phyloP scores from a whole-genome alignment of 208 protist species.

The Leishmania tarentolae region DNA sequence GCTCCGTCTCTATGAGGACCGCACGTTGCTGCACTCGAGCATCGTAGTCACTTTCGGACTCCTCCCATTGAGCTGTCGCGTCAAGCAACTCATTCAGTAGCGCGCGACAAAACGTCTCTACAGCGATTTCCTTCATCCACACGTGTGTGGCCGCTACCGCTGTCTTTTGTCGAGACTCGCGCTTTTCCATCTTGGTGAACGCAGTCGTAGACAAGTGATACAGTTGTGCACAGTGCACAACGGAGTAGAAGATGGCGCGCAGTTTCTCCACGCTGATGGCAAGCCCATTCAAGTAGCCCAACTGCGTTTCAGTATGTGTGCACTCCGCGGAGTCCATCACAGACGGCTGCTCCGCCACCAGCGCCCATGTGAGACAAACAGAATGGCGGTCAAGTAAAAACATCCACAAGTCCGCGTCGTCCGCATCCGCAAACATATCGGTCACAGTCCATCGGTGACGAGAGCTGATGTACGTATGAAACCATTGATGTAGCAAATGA shows the following conservation, averaged over 20 bases:
- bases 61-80: slow-evolving; percentile 23
- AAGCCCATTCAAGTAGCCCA: slow-evolving; percentile 5
- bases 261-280: slow-evolving; percentile 32
- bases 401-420: slow-evolving; percentile 62
- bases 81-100: slow-evolving; percentile 44
- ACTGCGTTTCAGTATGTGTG: neutral
- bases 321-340: neutral
- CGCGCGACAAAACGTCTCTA: slow-evolving; percentile 28
- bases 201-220: slow-evolving; percentile 21
- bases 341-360: slow-evolving; percentile 13
- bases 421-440: slow-evolving; percentile 29
- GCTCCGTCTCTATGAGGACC: slow-evolving; percentile 32
- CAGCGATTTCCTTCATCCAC: slow-evolving; percentile 32
- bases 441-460: slow-evolving; percentile 46
- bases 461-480: slow-evolving; percentile 45
- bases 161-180: neutral
- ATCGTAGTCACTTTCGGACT: slow-evolving; percentile 1
- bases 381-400: slow-evolving; percentile 77
- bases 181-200: slow-evolving; percentile 36
- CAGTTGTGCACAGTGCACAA: slow-evolving; percentile 43
- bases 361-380: slow-evolving; percentile 55
- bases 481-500: slow-evolving; percentile 63
- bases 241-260: slow-evolving; percentile 37
- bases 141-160: slow-evolving; percentile 2
- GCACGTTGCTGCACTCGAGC: slow-evolving; percentile 16